Conservation (phyloP, 2,329 filamentous ascomycete genomes). For the Cytospora mali region DNA sequence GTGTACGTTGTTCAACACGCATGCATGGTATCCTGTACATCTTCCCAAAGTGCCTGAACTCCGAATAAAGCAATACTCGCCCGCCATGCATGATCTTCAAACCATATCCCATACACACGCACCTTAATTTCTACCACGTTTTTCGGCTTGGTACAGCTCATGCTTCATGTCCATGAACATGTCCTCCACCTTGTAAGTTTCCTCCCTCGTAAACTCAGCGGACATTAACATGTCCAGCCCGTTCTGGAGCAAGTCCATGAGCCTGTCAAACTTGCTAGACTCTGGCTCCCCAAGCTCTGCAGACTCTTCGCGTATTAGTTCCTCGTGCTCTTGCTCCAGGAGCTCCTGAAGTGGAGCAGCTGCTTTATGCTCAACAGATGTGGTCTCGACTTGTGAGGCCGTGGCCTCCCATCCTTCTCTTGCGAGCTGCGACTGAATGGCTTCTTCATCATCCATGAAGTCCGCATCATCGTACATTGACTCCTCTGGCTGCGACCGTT, state of each 20-base stretch:
- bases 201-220: slow-evolving; percentile 62
- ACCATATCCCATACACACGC: slow-evolving; percentile 1
- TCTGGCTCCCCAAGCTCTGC: neutral
- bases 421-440: slow-evolving; percentile 26
- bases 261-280: slow-evolving; percentile 45
- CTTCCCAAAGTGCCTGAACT: slow-evolving; percentile 18
- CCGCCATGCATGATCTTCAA: slow-evolving; percentile 18
- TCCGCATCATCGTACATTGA: slow-evolving; percentile 4
- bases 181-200: slow-evolving; percentile 74
- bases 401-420: slow-evolving; percentile 21
- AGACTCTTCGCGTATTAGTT: neutral
- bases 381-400: slow-evolving; percentile 10
- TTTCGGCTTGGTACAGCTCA: slow-evolving; percentile 71
- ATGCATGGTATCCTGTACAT: slow-evolving; percentile 14
- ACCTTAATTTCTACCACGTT: slow-evolving; percentile 50
- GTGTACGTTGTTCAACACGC: slow-evolving; percentile 7
- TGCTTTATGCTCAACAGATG: neutral
- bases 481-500: neutral
- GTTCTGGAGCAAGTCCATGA: slow-evolving; percentile 56
- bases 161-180: slow-evolving; percentile 77
- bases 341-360: slow-evolving; percentile 10
- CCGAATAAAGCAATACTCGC: slow-evolving; percentile 11
- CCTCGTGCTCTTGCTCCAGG: neutral
- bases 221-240: slow-evolving; percentile 62
- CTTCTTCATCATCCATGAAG: slow-evolving; percentile 23